These are phyloP conservation scores for Tuber microsphaerosporum DNA, from an alignment of 495 filamentous ascomycete genomes.

Conservation along the genomic window DNA sequence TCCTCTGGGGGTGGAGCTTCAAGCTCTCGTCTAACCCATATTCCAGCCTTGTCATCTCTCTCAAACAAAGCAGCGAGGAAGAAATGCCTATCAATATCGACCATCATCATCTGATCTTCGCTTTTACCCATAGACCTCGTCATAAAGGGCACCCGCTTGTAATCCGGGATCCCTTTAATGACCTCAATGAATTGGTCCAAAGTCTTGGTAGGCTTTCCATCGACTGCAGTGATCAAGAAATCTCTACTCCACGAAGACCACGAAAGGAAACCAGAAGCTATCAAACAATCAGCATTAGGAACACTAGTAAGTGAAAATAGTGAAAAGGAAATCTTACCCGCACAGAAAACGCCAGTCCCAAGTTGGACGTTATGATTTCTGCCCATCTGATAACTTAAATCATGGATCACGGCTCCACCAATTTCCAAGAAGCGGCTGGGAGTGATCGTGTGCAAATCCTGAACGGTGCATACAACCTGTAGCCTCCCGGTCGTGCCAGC, in stretches of 20 bases:
- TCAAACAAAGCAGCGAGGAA: constrained; percentile 41
- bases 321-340: constrained; percentile 25
- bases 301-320: constrained; percentile 2
- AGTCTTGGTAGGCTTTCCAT: constrained; percentile 39
- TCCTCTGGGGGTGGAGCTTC: constrained; percentile 27
- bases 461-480: constrained; percentile 35
- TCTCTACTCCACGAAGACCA: constrained; percentile 42
- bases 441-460: constrained; percentile 40
- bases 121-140: constrained; percentile 37
- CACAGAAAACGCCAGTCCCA: constrained; percentile 41
- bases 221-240: constrained; percentile 40
- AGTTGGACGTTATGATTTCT: constrained; percentile 41
- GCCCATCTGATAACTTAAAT: constrained; percentile 39
- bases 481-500: constrained; percentile 29
- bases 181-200: constrained; percentile 41
- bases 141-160: constrained; percentile 40
- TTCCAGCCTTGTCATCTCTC: constrained; percentile 32
- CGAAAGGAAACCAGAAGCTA: constrained; percentile 40
- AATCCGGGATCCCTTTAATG: constrained; percentile 36
- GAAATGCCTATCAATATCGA: constrained; percentile 42
- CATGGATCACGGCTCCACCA: constrained; percentile 41
- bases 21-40: constrained; percentile 40
- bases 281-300: constrained; percentile 14
- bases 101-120: constrained; percentile 41
- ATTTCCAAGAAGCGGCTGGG: constrained; percentile 40